Conservation (phyloP, 2,329 filamentous ascomycete species). For the Bipolaris sorokiniana region DNA sequence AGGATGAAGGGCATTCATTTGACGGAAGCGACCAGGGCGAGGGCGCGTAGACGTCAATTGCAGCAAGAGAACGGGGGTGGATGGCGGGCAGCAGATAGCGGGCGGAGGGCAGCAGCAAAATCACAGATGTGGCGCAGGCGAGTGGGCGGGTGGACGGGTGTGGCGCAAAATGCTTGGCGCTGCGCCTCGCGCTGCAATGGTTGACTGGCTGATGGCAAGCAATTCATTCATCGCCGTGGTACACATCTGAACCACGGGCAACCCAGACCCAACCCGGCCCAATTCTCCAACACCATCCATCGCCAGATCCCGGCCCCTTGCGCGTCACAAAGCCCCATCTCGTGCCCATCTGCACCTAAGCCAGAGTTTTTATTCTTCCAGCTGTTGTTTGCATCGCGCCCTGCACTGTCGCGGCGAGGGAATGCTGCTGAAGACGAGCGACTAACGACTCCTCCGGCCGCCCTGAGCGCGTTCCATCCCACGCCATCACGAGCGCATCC, state of each 20-base stretch:
- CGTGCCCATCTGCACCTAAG: conserved; percentile 1
- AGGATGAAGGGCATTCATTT: conserved; percentile 48
- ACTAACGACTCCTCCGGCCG: conserved; percentile 30
- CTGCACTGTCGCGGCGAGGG: conserved; percentile 9
- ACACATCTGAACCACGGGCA: conserved; percentile 25
- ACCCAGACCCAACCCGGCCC: conserved; percentile 25
- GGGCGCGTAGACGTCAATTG: conserved; percentile 24
- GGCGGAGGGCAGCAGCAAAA: conserved; percentile 12
- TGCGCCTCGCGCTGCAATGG: conserved; percentile 21
- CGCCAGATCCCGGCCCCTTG: conserved; percentile 17
- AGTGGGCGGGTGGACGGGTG: too few relatives aligned
- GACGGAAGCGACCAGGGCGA: conserved; percentile 21
- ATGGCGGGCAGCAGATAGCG: conserved; percentile 13
- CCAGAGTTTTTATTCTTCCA: not conserved
- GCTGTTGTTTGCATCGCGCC: conserved; percentile 1
- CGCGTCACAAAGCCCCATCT: conserved; percentile 15
- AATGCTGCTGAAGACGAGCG: conserved; percentile 21
- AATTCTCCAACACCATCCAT: conserved; percentile 23
- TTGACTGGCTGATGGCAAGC: not conserved
- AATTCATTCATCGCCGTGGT: conserved; percentile 28
- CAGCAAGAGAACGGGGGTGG: conserved; percentile 10
- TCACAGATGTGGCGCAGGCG: not conserved
- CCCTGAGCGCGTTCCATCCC: conserved; percentile 44
- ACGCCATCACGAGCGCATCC: conserved; percentile 44
- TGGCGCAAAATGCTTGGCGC: conserved; percentile 31